Evolutionary conservation across 2,329 filamentous ascomycete species (phyloP).

Genomic region (Fusarium domesticum): DNA sequence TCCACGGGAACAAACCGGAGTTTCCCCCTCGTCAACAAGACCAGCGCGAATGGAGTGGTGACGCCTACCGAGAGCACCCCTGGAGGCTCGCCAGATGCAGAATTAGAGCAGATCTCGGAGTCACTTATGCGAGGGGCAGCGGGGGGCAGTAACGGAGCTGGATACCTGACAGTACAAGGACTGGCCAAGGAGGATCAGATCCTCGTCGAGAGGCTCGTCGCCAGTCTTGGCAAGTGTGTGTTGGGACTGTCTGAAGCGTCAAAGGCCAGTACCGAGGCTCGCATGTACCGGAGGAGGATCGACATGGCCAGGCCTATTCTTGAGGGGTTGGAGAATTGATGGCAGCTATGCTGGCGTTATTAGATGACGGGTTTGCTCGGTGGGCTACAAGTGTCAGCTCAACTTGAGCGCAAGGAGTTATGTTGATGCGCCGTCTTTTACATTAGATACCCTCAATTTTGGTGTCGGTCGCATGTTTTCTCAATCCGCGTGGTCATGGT

Average conservation of each 20-base stretch:
- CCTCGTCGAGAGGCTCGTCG: constrained; percentile 58
- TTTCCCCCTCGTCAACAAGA: constrained; percentile 58
- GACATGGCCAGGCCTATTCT: constrained; percentile 72
- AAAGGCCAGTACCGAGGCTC: constrained; percentile 54
- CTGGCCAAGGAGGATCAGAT: constrained; percentile 56
- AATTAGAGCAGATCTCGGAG: constrained; percentile 47
- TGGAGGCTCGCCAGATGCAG: constrained; percentile 48
- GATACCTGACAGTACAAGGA: constrained; percentile 39
- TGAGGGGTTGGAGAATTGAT: constrained; percentile 59
- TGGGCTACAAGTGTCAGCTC: neutral
- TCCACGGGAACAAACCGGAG: constrained; percentile 59
- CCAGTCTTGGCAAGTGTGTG: constrained; percentile 58
- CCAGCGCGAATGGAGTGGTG: constrained; percentile 45
- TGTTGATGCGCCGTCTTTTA: neutral
- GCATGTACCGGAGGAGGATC: constrained; percentile 66
- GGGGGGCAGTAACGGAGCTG: constrained; percentile 37
- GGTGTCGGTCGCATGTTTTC: too few species aligned
- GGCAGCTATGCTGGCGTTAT: neutral
- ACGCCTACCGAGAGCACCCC: constrained; percentile 38
- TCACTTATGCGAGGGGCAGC: constrained; percentile 48
- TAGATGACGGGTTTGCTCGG: neutral
- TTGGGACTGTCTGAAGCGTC: constrained; percentile 55
- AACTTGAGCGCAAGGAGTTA: neutral
- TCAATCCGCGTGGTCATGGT: too few species aligned
- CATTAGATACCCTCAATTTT: neutral